These are phyloP conservation scores for Plasmopara viticola DNA, from an alignment of 352 stramenopile genomes.

Conservation along the genomic window DNA sequence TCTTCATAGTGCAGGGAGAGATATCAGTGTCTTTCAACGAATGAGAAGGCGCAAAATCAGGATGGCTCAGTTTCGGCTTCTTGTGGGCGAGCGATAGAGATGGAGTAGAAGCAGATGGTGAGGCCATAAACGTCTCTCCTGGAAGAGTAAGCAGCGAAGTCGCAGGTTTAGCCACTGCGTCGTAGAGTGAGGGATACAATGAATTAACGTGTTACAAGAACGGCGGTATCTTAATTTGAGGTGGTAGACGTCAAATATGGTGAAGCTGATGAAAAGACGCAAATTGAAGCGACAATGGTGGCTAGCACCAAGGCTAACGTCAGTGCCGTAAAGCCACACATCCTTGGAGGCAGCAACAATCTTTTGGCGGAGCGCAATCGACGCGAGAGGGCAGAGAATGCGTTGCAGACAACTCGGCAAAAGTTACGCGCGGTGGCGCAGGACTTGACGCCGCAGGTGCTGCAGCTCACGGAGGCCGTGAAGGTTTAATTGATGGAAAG, in stretches of 20 bases:
- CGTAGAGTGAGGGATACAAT: too few relatives aligned
- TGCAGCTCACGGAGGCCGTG: too few relatives aligned
- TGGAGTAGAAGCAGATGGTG: slow-evolving; percentile 23
- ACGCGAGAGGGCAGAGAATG: slow-evolving; percentile 44
- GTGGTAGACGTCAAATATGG: too few relatives aligned
- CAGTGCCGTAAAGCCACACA: too few relatives aligned
- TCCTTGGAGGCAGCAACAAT: slow-evolving; percentile 41
- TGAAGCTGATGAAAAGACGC: too few relatives aligned
- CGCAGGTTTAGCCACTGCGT: too few relatives aligned
- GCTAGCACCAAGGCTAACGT: too few relatives aligned
- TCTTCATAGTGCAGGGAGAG: slow-evolving; percentile 9
- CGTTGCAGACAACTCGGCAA: slow-evolving; percentile 28
- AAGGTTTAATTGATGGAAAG: too few relatives aligned
- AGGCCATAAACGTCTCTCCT: slow-evolving; percentile 32
- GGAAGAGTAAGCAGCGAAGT: background rate
- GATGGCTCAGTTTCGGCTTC: slow-evolving; percentile 39
- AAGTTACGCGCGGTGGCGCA: slow-evolving; percentile 19
- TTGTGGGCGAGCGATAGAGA: slow-evolving; percentile 35
- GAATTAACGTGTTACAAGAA: too few relatives aligned
- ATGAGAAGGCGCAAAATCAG: slow-evolving; percentile 6
- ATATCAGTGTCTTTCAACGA: slow-evolving; percentile 12
- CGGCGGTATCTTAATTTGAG: too few relatives aligned
- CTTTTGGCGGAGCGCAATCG: slow-evolving; percentile 49
- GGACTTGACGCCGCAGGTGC: too few relatives aligned
- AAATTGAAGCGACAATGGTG: too few relatives aligned